Evolutionary conservation across 257 asterid species (phyloP).

Genomic region (Petunia secreta): DNA sequence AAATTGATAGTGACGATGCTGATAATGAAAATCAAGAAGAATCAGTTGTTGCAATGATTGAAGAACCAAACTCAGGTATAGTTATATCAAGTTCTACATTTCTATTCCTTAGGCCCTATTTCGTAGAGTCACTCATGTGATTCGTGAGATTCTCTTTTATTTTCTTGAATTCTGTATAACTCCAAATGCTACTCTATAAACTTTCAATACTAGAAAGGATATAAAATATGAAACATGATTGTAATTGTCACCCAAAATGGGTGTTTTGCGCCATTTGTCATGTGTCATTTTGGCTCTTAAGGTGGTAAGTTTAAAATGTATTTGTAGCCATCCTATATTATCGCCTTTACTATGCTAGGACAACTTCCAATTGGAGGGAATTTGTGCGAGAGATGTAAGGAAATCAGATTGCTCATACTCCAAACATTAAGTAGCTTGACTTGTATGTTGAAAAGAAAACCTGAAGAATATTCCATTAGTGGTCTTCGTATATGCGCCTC

Average conservation of each 20-base stretch:
- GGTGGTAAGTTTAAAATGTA: neutral
- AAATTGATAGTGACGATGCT: constrained; percentile 32
- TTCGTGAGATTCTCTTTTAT: neutral
- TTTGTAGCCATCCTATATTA: neutral
- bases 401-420: neutral
- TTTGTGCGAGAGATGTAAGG: neutral
- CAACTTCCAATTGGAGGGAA: neutral
- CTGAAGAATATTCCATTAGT: neutral
- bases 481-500: neutral
- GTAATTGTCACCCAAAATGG: neutral
- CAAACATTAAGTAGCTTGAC: neutral
- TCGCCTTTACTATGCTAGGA: neutral
- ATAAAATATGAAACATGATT: neutral
- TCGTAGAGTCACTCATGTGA: neutral
- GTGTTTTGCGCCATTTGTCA: neutral
- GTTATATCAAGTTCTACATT: neutral
- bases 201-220: neutral
- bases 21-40: constrained; percentile 31
- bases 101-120: neutral
- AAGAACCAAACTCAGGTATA: constrained; percentile 31
- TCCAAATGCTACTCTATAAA: neutral
- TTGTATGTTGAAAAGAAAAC: neutral
- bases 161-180: neutral
- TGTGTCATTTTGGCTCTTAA: neutral
- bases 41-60: constrained; percentile 31